Evolutionary conservation across 1,284 basidiomycete genomes (phyloP), one percentile per base, ranked within the genome.

Genomic region (Irpex sp.): DNA sequence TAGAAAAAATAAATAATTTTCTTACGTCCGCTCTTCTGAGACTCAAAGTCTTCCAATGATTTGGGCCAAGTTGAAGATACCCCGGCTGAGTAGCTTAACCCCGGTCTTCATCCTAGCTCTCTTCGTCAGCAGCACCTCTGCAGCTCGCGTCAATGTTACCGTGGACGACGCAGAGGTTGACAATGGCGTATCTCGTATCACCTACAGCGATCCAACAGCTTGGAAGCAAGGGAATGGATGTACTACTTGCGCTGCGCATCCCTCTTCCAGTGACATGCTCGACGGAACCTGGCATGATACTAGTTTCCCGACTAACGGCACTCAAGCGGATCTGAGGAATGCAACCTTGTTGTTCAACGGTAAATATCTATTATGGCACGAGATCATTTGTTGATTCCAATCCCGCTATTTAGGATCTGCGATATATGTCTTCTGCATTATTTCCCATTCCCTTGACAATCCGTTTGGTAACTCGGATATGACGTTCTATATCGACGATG

Each of bases 111-210:
- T 42, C 12, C 39, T 10, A 12, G 12, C n/a, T 42, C 39, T 42
- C n/a, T 42, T n/a, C n/a, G 12, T 42, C 39, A 42, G 39, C 39
- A 42, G 39, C 12, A 28, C 54, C 56, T 52, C 53, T 12, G 72
- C 67, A 14, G 66, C 69, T 4, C 65, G 75, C 1, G 70, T 74
- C 23, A 78, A 77, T 63, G 68, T 76, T 1, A 74, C 77, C 0
- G 76, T 82, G 47, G 80, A 82, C 66, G 79, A 82, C 63, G 68
- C 76, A 0, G 67, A 68, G n/a, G 73, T 76, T 18, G 74, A 77
- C 75, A 4, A 59, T 72, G 10, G 73, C 74, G 7, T 68, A 18
- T 73, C 76, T n/a, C 74, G 77, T 74, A 5, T 71, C 74, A 10
- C 51, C 56, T 6, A 61, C 19, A 42, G 77, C 75, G 58, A 54